phyloP scores from a whole-genome alignment of 208 protist genomes.

The Leishmania martiniquensis region DNA sequence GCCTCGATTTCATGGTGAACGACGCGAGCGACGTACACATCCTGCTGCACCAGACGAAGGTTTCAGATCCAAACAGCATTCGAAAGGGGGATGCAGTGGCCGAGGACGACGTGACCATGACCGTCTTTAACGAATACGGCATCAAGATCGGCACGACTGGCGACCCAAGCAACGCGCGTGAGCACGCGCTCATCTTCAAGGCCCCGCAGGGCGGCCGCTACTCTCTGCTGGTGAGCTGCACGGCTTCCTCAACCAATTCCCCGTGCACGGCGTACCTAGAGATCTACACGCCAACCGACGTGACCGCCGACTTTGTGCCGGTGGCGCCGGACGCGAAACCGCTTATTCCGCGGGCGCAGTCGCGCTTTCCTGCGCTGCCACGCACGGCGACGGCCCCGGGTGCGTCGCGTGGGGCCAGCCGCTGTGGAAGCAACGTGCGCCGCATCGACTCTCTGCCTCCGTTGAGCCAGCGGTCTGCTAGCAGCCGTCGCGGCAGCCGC shows the following conservation, averaged over 20 bases:
- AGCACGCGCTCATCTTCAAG: slow-evolving; percentile 79
- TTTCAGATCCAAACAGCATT: slow-evolving; percentile 37
- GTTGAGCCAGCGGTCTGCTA: slow-evolving; percentile 38
- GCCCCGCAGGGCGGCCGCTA: slow-evolving; percentile 71
- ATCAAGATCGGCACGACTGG: slow-evolving; percentile 66
- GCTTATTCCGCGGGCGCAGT: slow-evolving; percentile 42
- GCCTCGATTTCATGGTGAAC: slow-evolving; percentile 70
- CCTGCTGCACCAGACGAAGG: slow-evolving; percentile 69
- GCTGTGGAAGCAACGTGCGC: slow-evolving; percentile 40
- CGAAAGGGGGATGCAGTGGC: slow-evolving; percentile 58
- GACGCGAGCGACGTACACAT: slow-evolving; percentile 83
- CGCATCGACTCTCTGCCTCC: slow-evolving; percentile 58
- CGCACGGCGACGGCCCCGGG: slow-evolving; percentile 58
- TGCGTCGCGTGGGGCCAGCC: slow-evolving; percentile 42
- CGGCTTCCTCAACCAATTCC: slow-evolving; percentile 22
- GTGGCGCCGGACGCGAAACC: slow-evolving; percentile 64
- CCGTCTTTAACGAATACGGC: slow-evolving; percentile 75
- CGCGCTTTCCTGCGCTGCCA: slow-evolving; percentile 59
- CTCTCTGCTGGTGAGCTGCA: slow-evolving; percentile 53
- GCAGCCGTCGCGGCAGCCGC: slow-evolving; percentile 40
- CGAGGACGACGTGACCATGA: slow-evolving; percentile 58
- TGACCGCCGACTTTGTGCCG: slow-evolving; percentile 54
- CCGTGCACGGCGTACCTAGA: slow-evolving; percentile 53
- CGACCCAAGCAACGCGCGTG: slow-evolving; percentile 62
- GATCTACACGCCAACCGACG: slow-evolving; percentile 59